Conservation (phyloP, 495 filamentous ascomycete species). For the Aspergillus biplanus region DNA sequence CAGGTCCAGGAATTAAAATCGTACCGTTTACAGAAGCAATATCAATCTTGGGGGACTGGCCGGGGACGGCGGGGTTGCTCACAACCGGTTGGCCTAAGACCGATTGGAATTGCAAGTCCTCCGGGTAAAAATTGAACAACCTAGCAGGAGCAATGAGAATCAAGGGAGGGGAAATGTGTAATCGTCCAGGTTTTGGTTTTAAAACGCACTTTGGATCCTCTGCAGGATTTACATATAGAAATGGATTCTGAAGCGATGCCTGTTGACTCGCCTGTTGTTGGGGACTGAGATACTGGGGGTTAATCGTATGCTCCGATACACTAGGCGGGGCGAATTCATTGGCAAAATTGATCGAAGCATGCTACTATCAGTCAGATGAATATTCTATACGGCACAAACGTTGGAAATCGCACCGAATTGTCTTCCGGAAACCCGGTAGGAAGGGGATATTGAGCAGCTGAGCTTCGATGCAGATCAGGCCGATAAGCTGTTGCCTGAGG, state of each 20-base stretch:
- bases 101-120: constrained; percentile 35
- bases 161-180: not conserved
- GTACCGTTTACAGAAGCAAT: constrained; percentile 22
- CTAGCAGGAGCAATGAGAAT: constrained; percentile 18
- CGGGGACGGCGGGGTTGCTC: constrained; percentile 8
- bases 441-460: constrained; percentile 33
- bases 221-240: constrained; percentile 35
- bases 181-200: not conserved
- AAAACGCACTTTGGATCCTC: constrained; percentile 35
- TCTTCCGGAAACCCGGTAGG: constrained; percentile 33
- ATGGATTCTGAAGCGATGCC: constrained; percentile 29
- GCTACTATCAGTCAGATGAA: constrained; percentile 21
- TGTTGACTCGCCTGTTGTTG: constrained; percentile 30
- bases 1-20: not conserved
- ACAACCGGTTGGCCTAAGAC: constrained; percentile 16
- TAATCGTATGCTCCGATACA: constrained; percentile 41
- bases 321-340: constrained; percentile 35
- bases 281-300: constrained; percentile 44
- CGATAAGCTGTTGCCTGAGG: constrained; percentile 26
- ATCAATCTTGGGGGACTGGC: constrained; percentile 7
- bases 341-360: constrained; percentile 37
- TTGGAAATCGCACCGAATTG: constrained; percentile 27
- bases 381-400: not conserved
- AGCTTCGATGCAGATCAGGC: constrained; percentile 22
- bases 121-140: constrained; percentile 37